Evolutionary conservation across 1,139 yeast species (phyloP).

Genomic region (Magnusiomyces clavatus): DNA sequence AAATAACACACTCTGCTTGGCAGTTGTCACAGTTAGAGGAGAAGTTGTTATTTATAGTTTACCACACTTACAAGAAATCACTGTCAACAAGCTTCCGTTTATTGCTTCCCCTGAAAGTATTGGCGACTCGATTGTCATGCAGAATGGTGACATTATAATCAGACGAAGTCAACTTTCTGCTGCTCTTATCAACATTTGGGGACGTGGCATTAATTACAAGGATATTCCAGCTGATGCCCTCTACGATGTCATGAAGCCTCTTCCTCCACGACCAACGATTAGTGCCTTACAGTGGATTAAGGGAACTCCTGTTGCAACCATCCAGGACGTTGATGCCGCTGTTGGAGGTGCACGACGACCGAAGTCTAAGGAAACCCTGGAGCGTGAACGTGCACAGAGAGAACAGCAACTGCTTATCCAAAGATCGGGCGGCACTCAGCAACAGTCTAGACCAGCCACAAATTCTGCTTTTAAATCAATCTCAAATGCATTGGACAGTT

Average conservation of each 20-base stretch:
- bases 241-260: conserved; percentile 38
- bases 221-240: conserved; percentile 30
- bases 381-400: conserved; percentile 21
- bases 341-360: conserved; percentile 37
- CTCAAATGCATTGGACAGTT: conserved; percentile 25
- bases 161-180: conserved; percentile 54
- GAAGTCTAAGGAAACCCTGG: conserved; percentile 27
- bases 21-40: conserved; percentile 35
- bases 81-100: conserved; percentile 37
- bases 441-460: conserved; percentile 14
- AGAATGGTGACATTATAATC: conserved; percentile 67
- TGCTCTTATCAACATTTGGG: conserved; percentile 42
- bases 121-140: conserved; percentile 43
- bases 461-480: conserved; percentile 25
- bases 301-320: conserved; percentile 55
- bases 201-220: conserved; percentile 29
- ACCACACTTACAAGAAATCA: conserved; percentile 48
- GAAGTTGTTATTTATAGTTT: conserved; percentile 40
- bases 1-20: conserved; percentile 38
- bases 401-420: conserved; percentile 21
- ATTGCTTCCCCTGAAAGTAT: conserved; percentile 34
- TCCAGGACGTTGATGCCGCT: conserved; percentile 44
- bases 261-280: conserved; percentile 76
- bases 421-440: conserved; percentile 7
- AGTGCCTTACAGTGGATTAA: conserved; percentile 83